Conservation (phyloP, 352 stramenopile genomes). For the Globisporangium canariense region DNA sequence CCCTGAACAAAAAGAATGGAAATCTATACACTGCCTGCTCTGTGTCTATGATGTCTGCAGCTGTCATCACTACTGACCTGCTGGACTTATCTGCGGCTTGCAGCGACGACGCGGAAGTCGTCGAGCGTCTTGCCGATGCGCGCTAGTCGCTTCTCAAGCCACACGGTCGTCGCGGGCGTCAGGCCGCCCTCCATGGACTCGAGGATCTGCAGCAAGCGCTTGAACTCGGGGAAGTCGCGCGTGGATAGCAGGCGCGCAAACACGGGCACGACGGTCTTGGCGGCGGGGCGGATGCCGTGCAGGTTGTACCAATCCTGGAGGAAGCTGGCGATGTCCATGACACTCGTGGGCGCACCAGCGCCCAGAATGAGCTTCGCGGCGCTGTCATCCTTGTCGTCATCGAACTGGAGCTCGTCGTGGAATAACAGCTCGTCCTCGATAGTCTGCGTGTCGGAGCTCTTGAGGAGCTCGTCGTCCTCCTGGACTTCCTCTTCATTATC, state of each 20-base stretch:
- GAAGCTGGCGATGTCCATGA: conserved; percentile 68
- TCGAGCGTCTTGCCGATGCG: conserved; percentile 52
- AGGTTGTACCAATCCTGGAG: conserved; percentile 88
- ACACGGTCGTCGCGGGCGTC: conserved; percentile 58
- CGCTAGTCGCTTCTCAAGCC: conserved; percentile 68
- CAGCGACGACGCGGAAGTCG: conserved; percentile 38
- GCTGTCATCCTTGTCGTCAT: conserved; percentile 33
- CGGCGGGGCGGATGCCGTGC: conserved; percentile 55
- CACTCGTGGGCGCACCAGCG: conserved; percentile 33
- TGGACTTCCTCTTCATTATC: conserved; percentile 26
- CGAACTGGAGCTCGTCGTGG: conserved; percentile 31
- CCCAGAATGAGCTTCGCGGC: conserved; percentile 26
- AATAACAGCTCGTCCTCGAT: conserved; percentile 49
- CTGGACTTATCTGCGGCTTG: conserved; percentile 8
- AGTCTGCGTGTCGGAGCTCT: conserved; percentile 33
- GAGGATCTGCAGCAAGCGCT: conserved; percentile 70
- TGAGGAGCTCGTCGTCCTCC: conserved; percentile 30
- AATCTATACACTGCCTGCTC: conserved; percentile 12
- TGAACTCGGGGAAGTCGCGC: conserved; percentile 56
- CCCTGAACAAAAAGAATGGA: not conserved
- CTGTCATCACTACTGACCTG: not conserved
- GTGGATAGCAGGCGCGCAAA: conserved; percentile 50
- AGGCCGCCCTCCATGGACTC: conserved; percentile 72
- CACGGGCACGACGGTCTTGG: conserved; percentile 76
- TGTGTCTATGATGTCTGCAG: not conserved